Evolutionary conservation across 2,329 filamentous ascomycete genomes (phyloP).

Genomic region (Didymella lethalis): DNA sequence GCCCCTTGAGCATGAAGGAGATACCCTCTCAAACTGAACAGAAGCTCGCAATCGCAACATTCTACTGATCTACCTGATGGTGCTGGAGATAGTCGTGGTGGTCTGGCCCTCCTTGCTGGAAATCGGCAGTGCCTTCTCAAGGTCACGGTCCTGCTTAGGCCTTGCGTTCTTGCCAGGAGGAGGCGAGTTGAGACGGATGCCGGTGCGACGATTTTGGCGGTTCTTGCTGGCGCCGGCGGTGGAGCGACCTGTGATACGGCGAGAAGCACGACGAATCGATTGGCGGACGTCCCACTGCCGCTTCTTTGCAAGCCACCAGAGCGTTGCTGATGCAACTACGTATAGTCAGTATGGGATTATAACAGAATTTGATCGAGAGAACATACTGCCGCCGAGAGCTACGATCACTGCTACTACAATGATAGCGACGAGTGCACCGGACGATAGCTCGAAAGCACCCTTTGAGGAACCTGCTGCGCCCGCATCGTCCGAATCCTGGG

Average conservation of each 20-base stretch:
- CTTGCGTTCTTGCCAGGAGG: conserved; percentile 37
- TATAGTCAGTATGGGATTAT: conserved; percentile 22
- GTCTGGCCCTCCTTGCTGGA: conserved; percentile 36
- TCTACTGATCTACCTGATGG: conserved; percentile 21
- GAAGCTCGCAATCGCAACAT: neutral
- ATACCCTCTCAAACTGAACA: neutral
- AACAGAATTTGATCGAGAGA: neutral
- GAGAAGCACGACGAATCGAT: conserved; percentile 71
- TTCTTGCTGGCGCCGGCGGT: conserved; percentile 38
- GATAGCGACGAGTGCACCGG: conserved; percentile 75
- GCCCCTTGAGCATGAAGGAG: neutral
- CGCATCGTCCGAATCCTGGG: conserved; percentile 51
- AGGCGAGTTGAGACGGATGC: conserved; percentile 48
- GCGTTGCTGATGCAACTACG: conserved; percentile 68
- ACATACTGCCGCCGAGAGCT: conserved; percentile 69
- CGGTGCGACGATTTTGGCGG: conserved; percentile 46
- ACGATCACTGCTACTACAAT: conserved; percentile 75
- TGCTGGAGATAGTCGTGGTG: conserved; percentile 48
- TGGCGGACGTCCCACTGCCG: conserved; percentile 82
- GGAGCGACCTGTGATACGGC: conserved; percentile 54
- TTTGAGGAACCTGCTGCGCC: conserved; percentile 72
- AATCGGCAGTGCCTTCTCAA: conserved; percentile 46
- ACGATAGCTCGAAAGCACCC: conserved; percentile 69
- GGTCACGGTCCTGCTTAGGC: conserved; percentile 35
- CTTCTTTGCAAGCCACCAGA: conserved; percentile 85